phyloP scores from a whole-genome alignment of 2,329 filamentous ascomycete genomes.

The Calonectria honghensis region DNA sequence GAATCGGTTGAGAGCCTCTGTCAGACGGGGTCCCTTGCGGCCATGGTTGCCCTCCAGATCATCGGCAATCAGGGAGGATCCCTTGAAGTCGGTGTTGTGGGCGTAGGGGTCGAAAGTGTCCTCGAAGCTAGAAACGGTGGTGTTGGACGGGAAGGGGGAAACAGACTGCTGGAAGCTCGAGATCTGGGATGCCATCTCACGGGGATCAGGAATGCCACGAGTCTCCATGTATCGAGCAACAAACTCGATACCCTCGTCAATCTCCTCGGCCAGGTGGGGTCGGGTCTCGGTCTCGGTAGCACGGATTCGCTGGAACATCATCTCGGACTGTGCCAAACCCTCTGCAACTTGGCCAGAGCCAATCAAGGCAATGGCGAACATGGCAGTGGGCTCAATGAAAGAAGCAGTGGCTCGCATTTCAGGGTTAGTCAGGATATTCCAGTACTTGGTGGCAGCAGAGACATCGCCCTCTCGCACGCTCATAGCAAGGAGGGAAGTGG shows the following conservation, averaged over 20 bases:
- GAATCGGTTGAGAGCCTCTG: constrained; percentile 88
- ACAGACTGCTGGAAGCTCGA: constrained; percentile 67
- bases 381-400: constrained; percentile 90
- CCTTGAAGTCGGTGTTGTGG: constrained; percentile 92
- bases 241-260: constrained; percentile 89
- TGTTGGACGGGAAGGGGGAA: constrained; percentile 73
- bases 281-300: constrained; percentile 71
- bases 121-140: constrained; percentile 78
- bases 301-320: constrained; percentile 91
- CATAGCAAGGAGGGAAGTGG: constrained; percentile 90
- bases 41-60: constrained; percentile 88
- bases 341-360: constrained; percentile 90
- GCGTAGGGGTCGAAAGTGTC: constrained; percentile 95
- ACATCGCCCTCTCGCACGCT: constrained; percentile 89
- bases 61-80: constrained; percentile 92
- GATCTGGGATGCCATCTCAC: constrained; percentile 69
- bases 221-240: constrained; percentile 75
- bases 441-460: constrained; percentile 84
- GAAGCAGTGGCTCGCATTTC: constrained; percentile 75
- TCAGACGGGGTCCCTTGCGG: constrained; percentile 82
- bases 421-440: constrained; percentile 81
- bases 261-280: constrained; percentile 81
- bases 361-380: constrained; percentile 93
- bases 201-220: constrained; percentile 73
- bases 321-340: constrained; percentile 84